phyloP scores from a whole-genome alignment of 1,139 yeast genomes.

The Eremothecium coryli region DNA sequence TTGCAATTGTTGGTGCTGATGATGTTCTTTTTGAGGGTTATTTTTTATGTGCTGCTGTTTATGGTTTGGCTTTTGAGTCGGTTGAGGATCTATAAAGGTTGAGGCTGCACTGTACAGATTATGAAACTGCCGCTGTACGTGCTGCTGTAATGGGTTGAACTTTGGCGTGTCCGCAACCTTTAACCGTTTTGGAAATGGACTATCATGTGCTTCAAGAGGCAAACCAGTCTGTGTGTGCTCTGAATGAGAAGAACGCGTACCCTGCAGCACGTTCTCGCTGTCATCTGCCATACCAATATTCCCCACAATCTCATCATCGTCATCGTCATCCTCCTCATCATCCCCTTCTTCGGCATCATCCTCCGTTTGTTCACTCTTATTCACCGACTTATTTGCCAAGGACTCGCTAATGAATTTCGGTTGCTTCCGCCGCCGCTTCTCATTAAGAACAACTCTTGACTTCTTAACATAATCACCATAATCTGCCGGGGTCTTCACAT shows the following conservation, averaged over 20 bases:
- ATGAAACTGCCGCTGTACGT: slow-evolving; percentile 21
- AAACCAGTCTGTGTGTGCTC: no score
- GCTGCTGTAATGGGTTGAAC: slow-evolving; percentile 20
- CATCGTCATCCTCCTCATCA: slow-evolving; percentile 22
- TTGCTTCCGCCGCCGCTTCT: slow-evolving; percentile 20
- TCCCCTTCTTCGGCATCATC: slow-evolving; percentile 24
- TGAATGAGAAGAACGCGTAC: not conserved
- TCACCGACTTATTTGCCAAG: not conserved
- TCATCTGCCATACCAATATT: not conserved
- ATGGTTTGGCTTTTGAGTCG: not conserved
- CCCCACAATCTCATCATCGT: slow-evolving; percentile 11
- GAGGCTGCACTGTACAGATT: slow-evolving; percentile 14
- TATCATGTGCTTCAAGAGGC: no score
- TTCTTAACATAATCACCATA: slow-evolving; percentile 35
- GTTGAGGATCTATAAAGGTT: slow-evolving; percentile 1
- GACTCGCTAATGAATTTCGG: slow-evolving; percentile 12
- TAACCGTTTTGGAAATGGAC: slow-evolving; percentile 6
- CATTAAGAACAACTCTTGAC: slow-evolving; percentile 24
- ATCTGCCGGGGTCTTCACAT: slow-evolving; percentile 51
- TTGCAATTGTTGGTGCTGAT: not conserved
- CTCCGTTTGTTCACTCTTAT: not conserved
- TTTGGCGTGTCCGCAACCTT: slow-evolving; percentile 10
- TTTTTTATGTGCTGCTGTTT: not conserved
- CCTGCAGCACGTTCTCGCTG: not conserved
- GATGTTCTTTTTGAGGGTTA: not conserved